Evolutionary conservation across 495 filamentous ascomycete species (phyloP).

Genomic region (Aspergillus carlsbadensis): DNA sequence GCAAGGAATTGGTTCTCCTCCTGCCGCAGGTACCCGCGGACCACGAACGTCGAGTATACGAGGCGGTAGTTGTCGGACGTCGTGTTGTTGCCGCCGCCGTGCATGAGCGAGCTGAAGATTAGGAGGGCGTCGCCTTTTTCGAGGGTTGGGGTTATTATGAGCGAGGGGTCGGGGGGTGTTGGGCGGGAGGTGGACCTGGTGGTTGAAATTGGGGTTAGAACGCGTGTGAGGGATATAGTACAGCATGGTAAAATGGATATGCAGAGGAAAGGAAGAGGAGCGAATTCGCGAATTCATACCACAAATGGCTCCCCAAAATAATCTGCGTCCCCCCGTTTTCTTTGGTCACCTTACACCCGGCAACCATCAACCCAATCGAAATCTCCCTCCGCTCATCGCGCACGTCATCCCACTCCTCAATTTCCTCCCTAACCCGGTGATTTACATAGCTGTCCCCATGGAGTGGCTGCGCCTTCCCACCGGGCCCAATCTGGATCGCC

Average conservation of each 20-base stretch:
- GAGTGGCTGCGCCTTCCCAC: constrained; percentile 29
- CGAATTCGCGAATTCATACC: constrained; percentile 17
- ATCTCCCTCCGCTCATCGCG: constrained; percentile 26
- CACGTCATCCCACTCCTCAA: constrained; percentile 11
- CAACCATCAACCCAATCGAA: constrained; percentile 32
- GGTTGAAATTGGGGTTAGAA: no score
- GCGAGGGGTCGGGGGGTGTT: not conserved
- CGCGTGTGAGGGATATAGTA: no score
- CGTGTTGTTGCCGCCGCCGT: constrained; percentile 36
- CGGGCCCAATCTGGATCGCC: constrained; percentile 30
- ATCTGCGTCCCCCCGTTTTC: constrained; percentile 45
- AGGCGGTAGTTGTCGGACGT: constrained; percentile 23
- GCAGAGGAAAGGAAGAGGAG: not conserved
- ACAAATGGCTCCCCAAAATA: constrained; percentile 43
- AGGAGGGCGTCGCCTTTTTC: constrained; percentile 37
- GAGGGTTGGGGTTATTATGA: constrained; percentile 20
- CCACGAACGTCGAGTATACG: constrained; percentile 31
- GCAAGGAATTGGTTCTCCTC: constrained; percentile 27
- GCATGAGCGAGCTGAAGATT: constrained; percentile 38
- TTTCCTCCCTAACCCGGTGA: constrained; percentile 17
- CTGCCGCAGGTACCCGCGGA: constrained; percentile 32
- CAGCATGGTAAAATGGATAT: no score
- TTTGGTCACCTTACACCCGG: constrained; percentile 28
- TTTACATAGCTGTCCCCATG: constrained; percentile 35
- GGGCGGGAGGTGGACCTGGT: not conserved